Conservation (phyloP, 2,329 filamentous ascomycete species). For the Cladosporium sp. region DNA sequence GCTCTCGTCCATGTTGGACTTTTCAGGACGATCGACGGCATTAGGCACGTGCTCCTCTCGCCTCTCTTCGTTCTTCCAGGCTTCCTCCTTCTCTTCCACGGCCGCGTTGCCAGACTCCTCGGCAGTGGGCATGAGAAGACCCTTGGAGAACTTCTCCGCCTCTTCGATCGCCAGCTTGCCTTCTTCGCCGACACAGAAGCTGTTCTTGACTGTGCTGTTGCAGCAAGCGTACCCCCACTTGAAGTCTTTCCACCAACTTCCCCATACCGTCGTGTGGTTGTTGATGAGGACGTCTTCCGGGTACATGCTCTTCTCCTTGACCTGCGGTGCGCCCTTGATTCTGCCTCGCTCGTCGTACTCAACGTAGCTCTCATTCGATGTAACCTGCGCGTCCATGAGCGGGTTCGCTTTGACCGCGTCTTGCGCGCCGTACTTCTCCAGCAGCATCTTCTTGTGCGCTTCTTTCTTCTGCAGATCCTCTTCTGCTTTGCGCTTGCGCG, state of each 20-base stretch:
- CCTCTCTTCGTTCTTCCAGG: conserved; percentile 40
- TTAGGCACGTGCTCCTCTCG: conserved; percentile 42
- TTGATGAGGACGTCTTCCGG: conserved; percentile 80
- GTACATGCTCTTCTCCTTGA: conserved; percentile 82
- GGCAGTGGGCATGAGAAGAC: conserved; percentile 36
- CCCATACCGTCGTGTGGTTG: conserved; percentile 91
- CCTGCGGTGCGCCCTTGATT: conserved; percentile 81
- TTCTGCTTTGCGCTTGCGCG: conserved; percentile 72
- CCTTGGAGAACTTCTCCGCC: conserved; percentile 58
- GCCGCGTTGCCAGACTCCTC: conserved; percentile 21
- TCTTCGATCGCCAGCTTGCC: conserved; percentile 78
- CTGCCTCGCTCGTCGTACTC: conserved; percentile 90
- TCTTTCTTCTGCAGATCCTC: conserved; percentile 67
- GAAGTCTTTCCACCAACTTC: conserved; percentile 95
- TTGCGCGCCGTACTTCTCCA: conserved; percentile 77
- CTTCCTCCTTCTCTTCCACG: conserved; percentile 37
- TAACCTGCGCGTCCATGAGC: conserved; percentile 63
- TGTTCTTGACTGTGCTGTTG: conserved; percentile 90
- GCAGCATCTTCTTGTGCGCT: conserved; percentile 64
- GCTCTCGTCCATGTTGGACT: conserved; percentile 42
- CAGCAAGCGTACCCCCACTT: conserved; percentile 96
- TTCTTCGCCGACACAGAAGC: conserved; percentile 91
- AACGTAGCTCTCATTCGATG: conserved; percentile 80
- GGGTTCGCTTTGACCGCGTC: conserved; percentile 54
- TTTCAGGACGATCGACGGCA: conserved; percentile 38